A percentile compares a stretch with the other conserved stretches of the same genome.
These are phyloP conservation scores for Suillus paluster DNA, from an alignment of 768 basidiomycete genomes.

Conservation along the genomic window DNA sequence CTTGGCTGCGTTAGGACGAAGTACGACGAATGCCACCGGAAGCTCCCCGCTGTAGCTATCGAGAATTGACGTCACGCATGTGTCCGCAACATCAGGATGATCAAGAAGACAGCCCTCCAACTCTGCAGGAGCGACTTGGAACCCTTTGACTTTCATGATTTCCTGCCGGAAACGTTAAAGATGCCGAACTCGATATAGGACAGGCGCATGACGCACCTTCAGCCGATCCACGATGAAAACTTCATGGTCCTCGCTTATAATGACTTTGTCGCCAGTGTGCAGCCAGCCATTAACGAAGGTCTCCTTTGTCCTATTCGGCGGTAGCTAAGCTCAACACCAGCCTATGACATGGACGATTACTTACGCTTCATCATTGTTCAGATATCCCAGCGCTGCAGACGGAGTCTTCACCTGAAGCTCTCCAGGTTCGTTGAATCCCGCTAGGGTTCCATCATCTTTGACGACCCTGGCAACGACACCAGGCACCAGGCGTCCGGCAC, in stretches of 20 bases:
- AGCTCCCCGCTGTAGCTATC: conserved; percentile 77
- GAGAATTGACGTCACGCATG: conserved; percentile 66
- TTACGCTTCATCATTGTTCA: conserved; percentile 64
- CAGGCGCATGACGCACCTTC: conserved; percentile 45
- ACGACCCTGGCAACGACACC: conserved; percentile 59
- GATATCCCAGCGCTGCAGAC: conserved; percentile 47
- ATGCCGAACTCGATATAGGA: background rate
- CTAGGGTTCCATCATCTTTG: conserved; percentile 60
- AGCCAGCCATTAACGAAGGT: conserved; percentile 79
- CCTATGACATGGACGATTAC: conserved; percentile 25
- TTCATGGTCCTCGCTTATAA: conserved; percentile 56
- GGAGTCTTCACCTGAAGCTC: conserved; percentile 56
- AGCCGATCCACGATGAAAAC: conserved; percentile 66
- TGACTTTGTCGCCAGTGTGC: conserved; percentile 68
- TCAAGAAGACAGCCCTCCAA: conserved; percentile 68
- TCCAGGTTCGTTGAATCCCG: conserved; percentile 58
- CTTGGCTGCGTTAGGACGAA: conserved; percentile 45
- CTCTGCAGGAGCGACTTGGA: conserved; percentile 78
- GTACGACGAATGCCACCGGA: conserved; percentile 69
- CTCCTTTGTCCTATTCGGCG: conserved; percentile 57
- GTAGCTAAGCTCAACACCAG: background rate
- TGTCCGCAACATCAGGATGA: conserved; percentile 61
- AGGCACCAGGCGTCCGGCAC: conserved; percentile 53
- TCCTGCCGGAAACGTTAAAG: conserved; percentile 44
- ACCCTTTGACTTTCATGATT: conserved; percentile 70